Base-by-base conservation (phyloP, 2,329 filamentous ascomycete species). In the Pseudogymnoascus sp. region DNA sequence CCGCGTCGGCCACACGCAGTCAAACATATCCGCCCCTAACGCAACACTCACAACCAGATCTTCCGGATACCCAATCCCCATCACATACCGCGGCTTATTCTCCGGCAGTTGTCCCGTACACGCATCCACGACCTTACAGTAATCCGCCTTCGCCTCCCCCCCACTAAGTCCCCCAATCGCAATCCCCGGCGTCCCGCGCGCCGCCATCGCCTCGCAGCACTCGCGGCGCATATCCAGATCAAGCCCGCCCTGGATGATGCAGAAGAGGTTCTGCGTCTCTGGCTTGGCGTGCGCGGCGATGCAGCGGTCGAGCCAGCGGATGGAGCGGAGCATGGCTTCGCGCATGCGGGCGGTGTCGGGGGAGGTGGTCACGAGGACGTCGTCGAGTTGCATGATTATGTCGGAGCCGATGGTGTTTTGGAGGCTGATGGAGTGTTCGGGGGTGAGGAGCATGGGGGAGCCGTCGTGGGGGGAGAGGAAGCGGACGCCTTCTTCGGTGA, bases 331-430 rank as follows among this genome's bases (percentile, higher is more conserved):
- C 92, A 97, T 97, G 60, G 94, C 94, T 75, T 96, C 91, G 66
- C 88, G 85, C 85, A 99, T 97, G 62, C 95, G 88, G 18, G 80
- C 87, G 63, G 84, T 80, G 75, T 99, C 94, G 0, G 93, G 93
- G 0, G 92, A 97, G 0, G 94, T 99, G 0, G 94, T 97, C 31
- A 92, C 93, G 61, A 99, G 89, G 12, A 99, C 95, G 75, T 99
- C 95, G 79, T 99, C 94, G 3, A 99, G 86, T 77, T 99, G 95
- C 95, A 99, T 99, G 68, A 97, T 97, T 70, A 99, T 97, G 76
- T 99, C 94, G 67, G 91, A 96, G 67, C 94, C 94, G 71, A 99
- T 99, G 62, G 89, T 93, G 76, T 99, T 97, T 74, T 99, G 94
- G 3, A 99, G 82, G 10, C 87, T 88, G 70, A 99, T 97, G 0